These are phyloP conservation scores for Candida tallmaniae DNA, from an alignment of 805 yeast species.

Conservation along the genomic window DNA sequence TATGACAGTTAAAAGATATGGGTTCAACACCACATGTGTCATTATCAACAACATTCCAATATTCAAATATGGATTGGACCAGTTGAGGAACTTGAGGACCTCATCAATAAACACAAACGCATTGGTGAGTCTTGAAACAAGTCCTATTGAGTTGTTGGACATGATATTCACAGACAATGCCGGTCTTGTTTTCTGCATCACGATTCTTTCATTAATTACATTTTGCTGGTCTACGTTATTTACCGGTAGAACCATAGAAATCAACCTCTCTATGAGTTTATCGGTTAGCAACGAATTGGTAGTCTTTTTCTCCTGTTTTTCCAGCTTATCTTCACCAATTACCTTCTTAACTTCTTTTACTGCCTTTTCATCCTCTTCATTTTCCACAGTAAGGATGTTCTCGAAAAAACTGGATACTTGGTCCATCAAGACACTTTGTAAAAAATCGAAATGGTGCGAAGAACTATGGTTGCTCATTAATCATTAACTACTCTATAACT, in stretches of 20 bases:
- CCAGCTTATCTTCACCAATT: not conserved
- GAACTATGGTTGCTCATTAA: too few relatives aligned
- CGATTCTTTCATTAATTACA: slow-evolving; percentile 50
- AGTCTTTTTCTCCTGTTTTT: slow-evolving; percentile 3
- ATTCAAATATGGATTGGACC: slow-evolving; percentile 64
- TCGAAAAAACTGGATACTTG: slow-evolving; percentile 35
- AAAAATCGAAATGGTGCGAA: too few relatives aligned
- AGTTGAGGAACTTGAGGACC: slow-evolving; percentile 49
- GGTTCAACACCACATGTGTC: slow-evolving; percentile 56
- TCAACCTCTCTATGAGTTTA: slow-evolving; percentile 64
- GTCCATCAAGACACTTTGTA: slow-evolving; percentile 23
- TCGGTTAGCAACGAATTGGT: slow-evolving; percentile 45
- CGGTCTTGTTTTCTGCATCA: slow-evolving; percentile 60
- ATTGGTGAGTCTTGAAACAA: slow-evolving; percentile 57
- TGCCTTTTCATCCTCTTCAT: slow-evolving; percentile 7
- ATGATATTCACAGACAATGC: slow-evolving; percentile 63
- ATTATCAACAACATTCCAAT: slow-evolving; percentile 48
- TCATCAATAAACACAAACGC: slow-evolving; percentile 62
- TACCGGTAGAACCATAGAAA: slow-evolving; percentile 70
- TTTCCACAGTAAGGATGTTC: slow-evolving; percentile 28
- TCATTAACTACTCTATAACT: not conserved
- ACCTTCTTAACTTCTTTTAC: slow-evolving; percentile 1
- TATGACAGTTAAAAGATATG: slow-evolving; percentile 47
- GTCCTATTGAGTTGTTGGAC: slow-evolving; percentile 60
- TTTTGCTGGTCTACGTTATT: slow-evolving; percentile 39